Evolutionary conservation across 202 grass and related monocot genomes (phyloP).

Genomic region (Carex arenaria): DNA sequence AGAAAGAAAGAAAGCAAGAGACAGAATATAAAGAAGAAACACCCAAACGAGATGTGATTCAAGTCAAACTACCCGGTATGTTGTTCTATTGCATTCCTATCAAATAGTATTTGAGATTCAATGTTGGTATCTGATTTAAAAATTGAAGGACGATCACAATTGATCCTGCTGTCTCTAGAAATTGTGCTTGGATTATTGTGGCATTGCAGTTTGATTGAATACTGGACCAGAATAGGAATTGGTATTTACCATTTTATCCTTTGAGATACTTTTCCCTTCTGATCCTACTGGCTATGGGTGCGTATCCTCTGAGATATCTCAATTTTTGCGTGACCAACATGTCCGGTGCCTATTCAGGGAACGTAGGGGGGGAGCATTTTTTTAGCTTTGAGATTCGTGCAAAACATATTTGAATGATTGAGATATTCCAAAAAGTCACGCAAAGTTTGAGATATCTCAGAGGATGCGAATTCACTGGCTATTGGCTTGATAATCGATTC

Average conservation of each 20-base stretch:
- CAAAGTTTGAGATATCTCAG: no score
- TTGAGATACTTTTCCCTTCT: neutral
- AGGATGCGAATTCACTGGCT: no score
- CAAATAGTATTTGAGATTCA: neutral
- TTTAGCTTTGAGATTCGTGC: no score
- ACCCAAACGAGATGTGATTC: conserved; percentile 1
- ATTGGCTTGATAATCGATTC: neutral
- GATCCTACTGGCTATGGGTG: neutral
- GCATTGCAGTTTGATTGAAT: neutral
- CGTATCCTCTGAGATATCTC: no score
- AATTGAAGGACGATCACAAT: neutral
- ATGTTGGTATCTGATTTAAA: neutral
- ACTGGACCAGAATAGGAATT: neutral
- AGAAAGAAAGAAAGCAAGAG: neutral
- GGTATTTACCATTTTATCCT: neutral
- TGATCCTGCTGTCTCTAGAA: neutral
- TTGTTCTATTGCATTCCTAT: neutral
- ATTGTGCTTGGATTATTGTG: neutral
- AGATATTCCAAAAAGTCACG: no score
- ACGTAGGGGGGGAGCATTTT: no score
- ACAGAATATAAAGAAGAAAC: conserved; percentile 3
- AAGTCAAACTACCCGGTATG: neutral
- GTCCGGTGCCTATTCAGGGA: no score
- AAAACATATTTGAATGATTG: no score
- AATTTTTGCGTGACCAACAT: no score